Base-by-base conservation (phyloP, 371 early-diverging fungal genomes). In the Mortierella sp. region DNA sequence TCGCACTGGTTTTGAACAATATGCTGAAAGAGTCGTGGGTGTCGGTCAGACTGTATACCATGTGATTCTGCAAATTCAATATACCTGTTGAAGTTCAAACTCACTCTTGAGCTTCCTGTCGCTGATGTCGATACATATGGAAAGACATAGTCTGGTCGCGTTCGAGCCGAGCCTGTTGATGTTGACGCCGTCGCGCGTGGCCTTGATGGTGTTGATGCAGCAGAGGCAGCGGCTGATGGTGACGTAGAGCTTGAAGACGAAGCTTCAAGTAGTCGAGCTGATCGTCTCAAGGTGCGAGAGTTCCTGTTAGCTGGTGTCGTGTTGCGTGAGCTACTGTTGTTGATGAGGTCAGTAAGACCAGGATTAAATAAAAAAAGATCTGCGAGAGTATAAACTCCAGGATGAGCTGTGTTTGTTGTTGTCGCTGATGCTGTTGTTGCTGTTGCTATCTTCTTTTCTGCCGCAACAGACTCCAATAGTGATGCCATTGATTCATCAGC, bases 401-500 rank as follows among this genome's bases (percentile, higher is more conserved):
- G n/a, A n/a, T n/a, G n/a, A n/a, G n/a, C n/a, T n/a, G n/a, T n/a
- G n/a, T n/a, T n/a, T n/a, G n/a, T n/a, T n/a, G n/a, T n/a, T n/a
- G n/a, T n/a, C 10, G 68, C 31, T 2, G 34, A 9, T 31, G 15
- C 29, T 56, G 17, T 3, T 9, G 35, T 22, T 19, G 49, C 15
- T 8, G 61, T 13, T 37, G 64, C 49, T 47, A 55, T n/a, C 34
- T 34, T 49, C 6, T 19, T 61, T 22, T 61, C 43, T 45, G 34
- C 49, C 17, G 62, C 51, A 26, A 67, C 57, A 23, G n/a, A 3
- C 12, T 40, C 53, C 45, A 62, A 56, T 8, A 68, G 53, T 1
- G 42, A 37, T 3, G 26, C 34, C 63, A 68, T 61, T 5, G 64
- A 63, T 28, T 67, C 74, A 28, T 73, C 74, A 1, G 63, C 10